Base-by-base conservation (phyloP, 1,139 yeast genomes). In the Taphrina pruni region DNA sequence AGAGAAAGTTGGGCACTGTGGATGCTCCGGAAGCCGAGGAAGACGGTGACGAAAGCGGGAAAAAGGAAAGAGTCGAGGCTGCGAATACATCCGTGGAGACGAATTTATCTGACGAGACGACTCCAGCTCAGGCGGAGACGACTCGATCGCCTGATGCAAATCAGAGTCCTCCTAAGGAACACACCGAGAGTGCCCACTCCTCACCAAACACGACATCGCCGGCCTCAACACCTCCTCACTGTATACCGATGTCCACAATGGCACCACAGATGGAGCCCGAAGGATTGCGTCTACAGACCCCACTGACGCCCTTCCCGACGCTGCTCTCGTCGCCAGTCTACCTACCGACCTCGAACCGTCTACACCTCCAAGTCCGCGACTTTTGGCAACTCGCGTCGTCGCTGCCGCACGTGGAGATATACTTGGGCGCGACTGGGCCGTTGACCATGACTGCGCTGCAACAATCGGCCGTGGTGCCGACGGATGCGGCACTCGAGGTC, bases 351-450 rank as follows among this genome's bases (percentile, higher is more conserved):
- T 55, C 61, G 11, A 51, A 57, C 12, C 57, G 66, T 6, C 45
- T 68, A 7, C 45, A 62, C 20, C 51, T 68, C 2, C 57, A 41
- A 32, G 55, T 68, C 32, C 56, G 57, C 2, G 68, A 65, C 43
- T 68, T 46, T 43, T 45, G 62, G 52, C 65, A 56, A 17, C 43
- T 26, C 2, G n/a, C 56, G 14, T 54, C 60, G 9, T 32, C 56
- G 20, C 43, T 62, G 5, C 17, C 66, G 2, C 38, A 55, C 1
- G 48, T 41, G 48, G 65, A 64, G 12, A 50, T 68, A 9, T 68
- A 64, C 60, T 52, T 68, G 54, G 70, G 70, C 26, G 26, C 50
- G 5, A 21, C 17, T 3, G 70, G 70, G 26, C 70, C 70, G 6
- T 54, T 68, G 17, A 35, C 41, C 9, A 46, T 61, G 36, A 67